Percentiles rank a stretch among this genome's conserved stretches.
Evolutionary conservation across 1,284 basidiomycete genomes (phyloP).

Genomic region (Veloboletus limbatus): DNA sequence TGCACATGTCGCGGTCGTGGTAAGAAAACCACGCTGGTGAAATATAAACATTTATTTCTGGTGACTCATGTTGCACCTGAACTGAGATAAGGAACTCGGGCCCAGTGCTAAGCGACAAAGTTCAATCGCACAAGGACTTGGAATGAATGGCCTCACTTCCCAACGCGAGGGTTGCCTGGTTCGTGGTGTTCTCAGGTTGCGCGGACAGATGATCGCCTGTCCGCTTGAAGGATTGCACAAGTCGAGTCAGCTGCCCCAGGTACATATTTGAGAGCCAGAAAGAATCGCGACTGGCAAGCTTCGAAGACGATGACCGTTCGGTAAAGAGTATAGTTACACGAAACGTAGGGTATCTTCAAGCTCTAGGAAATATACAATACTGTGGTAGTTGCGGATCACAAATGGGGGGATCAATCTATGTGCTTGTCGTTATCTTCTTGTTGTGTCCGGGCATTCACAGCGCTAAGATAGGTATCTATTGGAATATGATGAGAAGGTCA

Average conservation of each 20-base stretch:
- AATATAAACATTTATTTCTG: background rate
- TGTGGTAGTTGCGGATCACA: background rate
- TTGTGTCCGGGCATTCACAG: slow-evolving; percentile 36
- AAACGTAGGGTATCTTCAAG: slow-evolving; percentile 8
- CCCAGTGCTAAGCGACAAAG: background rate
- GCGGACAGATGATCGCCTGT: background rate
- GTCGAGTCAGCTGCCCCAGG: background rate
- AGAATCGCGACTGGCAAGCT: too few species aligned
- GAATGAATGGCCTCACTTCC: too few species aligned
- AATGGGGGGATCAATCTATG: slow-evolving; percentile 6
- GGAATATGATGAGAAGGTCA: slow-evolving; percentile 4
- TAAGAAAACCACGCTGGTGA: background rate
- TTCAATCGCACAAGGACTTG: background rate
- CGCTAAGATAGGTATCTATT: slow-evolving; percentile 48
- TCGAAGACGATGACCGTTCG: too few species aligned
- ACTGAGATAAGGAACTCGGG: background rate
- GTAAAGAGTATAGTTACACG: slow-evolving; percentile 12
- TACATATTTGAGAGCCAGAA: too few species aligned
- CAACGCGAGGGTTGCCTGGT: background rate
- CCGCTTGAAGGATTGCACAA: background rate
- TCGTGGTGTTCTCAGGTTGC: background rate
- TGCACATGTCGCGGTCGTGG: background rate
- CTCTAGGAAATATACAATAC: slow-evolving; percentile 17
- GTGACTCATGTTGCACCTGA: background rate
- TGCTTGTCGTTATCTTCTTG: slow-evolving; percentile 3